These are phyloP conservation scores for Cyberlindnera saturnus DNA, from an alignment of 805 yeast species.

Conservation along the genomic window DNA sequence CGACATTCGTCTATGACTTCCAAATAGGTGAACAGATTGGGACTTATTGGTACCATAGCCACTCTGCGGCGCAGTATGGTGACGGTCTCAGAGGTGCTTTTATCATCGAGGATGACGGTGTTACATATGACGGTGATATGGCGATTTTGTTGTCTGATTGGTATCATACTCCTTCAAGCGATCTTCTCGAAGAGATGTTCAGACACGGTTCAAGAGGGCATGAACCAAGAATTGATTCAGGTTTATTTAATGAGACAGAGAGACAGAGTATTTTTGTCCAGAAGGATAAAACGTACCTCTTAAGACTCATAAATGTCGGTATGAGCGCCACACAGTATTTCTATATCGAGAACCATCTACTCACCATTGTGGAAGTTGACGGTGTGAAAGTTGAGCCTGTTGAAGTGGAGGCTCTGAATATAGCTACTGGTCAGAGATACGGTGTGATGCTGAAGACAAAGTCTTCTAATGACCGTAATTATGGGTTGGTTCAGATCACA, in stretches of 20 bases:
- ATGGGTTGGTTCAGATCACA: slow-evolving; percentile 44
- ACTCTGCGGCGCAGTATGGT: slow-evolving; percentile 38
- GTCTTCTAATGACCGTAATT: slow-evolving; percentile 37
- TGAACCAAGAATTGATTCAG: slow-evolving; percentile 43
- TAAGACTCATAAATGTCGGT: slow-evolving; percentile 50
- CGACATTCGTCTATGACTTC: slow-evolving; percentile 36
- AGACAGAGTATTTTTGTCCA: slow-evolving; percentile 39
- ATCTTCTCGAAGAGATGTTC: slow-evolving; percentile 31
- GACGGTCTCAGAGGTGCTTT: slow-evolving; percentile 46
- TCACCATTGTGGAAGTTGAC: slow-evolving; percentile 54
- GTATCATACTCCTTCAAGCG: slow-evolving; percentile 38
- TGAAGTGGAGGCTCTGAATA: slow-evolving; percentile 39
- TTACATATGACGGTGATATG: slow-evolving; percentile 40
- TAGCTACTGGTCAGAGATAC: slow-evolving; percentile 76
- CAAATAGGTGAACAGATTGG: slow-evolving; percentile 37
- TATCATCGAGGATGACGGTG: slow-evolving; percentile 20
- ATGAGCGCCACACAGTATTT: slow-evolving; percentile 52
- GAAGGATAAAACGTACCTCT: slow-evolving; percentile 38
- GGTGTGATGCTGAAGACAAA: slow-evolving; percentile 52
- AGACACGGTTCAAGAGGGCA: slow-evolving; percentile 37
- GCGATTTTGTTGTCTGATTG: slow-evolving; percentile 40
- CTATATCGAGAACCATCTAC: slow-evolving; percentile 45
- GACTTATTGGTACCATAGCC: slow-evolving; percentile 54
- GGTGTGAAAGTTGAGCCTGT: slow-evolving; percentile 49
- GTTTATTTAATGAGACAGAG: slow-evolving; percentile 41